These are phyloP conservation scores for Sordaria brevicollis DNA, from an alignment of 495 filamentous ascomycete species.

Conservation along the genomic window DNA sequence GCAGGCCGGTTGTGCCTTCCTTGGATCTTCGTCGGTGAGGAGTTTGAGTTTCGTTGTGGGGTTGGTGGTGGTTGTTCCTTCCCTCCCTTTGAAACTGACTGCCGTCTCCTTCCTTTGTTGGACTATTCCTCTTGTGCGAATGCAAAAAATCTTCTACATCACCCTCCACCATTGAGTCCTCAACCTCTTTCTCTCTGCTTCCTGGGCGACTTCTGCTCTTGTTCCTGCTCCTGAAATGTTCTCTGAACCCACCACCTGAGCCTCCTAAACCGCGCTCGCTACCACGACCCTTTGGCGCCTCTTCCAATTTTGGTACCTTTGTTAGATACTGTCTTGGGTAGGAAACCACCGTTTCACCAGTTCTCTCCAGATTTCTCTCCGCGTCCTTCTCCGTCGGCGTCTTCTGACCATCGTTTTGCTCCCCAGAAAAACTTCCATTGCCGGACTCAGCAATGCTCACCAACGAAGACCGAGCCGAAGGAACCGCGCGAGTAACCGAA, in stretches of 20 bases:
- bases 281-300: neutral
- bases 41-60: neutral
- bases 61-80: neutral
- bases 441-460: neutral
- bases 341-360: neutral
- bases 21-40: neutral
- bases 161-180: neutral
- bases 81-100: neutral
- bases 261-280: too few relatives aligned
- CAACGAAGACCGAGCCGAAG: neutral
- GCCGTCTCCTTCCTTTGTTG: neutral
- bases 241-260: neutral
- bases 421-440: neutral
- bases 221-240: neutral
- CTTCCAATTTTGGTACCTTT: neutral
- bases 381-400: neutral
- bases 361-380: neutral
- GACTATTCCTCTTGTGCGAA: neutral
- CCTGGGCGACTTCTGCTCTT: neutral
- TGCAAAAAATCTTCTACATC: neutral
- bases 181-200: neutral
- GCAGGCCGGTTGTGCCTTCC: neutral
- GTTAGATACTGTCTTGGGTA: neutral
- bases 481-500: neutral
- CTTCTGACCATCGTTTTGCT: neutral